These are phyloP conservation scores for Saccharomyces hybrid DNA, from an alignment of 1,139 yeast genomes.

Conservation along the genomic window DNA sequence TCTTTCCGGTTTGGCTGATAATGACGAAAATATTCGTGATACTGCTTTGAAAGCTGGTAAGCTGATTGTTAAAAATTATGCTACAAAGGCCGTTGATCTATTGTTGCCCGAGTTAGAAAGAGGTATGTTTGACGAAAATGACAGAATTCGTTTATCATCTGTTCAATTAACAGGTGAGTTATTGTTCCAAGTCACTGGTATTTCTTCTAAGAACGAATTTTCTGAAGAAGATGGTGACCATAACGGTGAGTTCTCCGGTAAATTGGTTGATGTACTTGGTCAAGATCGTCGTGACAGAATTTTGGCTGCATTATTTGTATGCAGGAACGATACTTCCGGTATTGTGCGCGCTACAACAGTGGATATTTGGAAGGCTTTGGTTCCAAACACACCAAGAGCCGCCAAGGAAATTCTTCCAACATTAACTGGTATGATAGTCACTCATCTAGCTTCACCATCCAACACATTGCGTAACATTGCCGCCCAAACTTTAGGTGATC, in stretches of 20 bases:
- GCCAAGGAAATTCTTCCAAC: slow-evolving; percentile 86
- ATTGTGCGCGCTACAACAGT: slow-evolving; percentile 86
- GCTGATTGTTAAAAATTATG: slow-evolving; percentile 82
- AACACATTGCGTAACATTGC: slow-evolving; percentile 78
- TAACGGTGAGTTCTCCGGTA: slow-evolving; percentile 55
- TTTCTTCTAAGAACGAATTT: slow-evolving; percentile 54
- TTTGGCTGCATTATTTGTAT: slow-evolving; percentile 74
- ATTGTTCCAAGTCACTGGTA: slow-evolving; percentile 89
- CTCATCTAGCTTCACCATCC: slow-evolving; percentile 73
- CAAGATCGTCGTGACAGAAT: slow-evolving; percentile 81
- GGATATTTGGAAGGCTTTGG: slow-evolving; percentile 95
- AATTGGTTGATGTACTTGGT: slow-evolving; percentile 75
- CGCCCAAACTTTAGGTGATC: slow-evolving; percentile 89
- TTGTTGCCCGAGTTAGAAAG: slow-evolving; percentile 87
- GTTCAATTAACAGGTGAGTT: slow-evolving; percentile 96
- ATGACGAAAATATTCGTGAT: slow-evolving; percentile 79
- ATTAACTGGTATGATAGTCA: slow-evolving; percentile 70
- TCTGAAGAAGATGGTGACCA: slow-evolving; percentile 53
- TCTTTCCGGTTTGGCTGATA: slow-evolving; percentile 83
- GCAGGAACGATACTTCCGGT: slow-evolving; percentile 87
- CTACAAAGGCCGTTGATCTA: slow-evolving; percentile 86
- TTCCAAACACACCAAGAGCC: slow-evolving; percentile 93
- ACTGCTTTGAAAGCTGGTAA: slow-evolving; percentile 90
- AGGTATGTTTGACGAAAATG: slow-evolving; percentile 75
- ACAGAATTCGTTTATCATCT: slow-evolving; percentile 86